Conservation (phyloP, 108 stramenopile genomes). For the Nitzschia sp. region DNA sequence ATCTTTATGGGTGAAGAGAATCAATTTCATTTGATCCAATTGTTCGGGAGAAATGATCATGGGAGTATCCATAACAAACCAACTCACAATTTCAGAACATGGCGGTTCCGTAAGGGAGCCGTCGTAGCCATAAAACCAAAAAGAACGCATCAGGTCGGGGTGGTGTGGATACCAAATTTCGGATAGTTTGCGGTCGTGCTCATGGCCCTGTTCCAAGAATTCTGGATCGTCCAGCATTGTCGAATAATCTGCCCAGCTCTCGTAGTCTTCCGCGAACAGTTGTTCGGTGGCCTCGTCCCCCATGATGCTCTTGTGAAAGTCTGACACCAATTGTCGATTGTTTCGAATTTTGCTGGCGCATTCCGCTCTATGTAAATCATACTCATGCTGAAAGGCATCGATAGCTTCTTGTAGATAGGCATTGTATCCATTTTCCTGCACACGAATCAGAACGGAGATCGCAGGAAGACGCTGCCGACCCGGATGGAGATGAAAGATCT, state of each 20-base stretch:
- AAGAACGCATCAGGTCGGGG: conserved; percentile 46
- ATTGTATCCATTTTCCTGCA: conserved; percentile 31
- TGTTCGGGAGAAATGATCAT: conserved; percentile 60
- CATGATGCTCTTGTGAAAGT: conserved; percentile 10
- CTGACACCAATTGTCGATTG: conserved; percentile 26
- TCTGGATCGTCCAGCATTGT: conserved; percentile 22
- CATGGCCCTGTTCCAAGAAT: not conserved
- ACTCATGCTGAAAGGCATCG: conserved; percentile 59
- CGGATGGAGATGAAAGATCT: conserved; percentile 67
- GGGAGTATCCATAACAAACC: conserved; percentile 75
- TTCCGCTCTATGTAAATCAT: conserved; percentile 36
- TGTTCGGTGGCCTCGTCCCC: conserved; percentile 6
- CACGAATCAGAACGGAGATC: conserved; percentile 36
- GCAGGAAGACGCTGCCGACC: conserved; percentile 35
- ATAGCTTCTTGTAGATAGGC: conserved; percentile 39
- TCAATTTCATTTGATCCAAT: conserved; percentile 63
- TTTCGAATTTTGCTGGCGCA: conserved; percentile 19
- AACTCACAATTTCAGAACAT: conserved; percentile 74
- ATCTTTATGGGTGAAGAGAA: conserved; percentile 74
- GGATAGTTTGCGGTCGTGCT: conserved; percentile 21
- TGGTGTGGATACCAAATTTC: conserved; percentile 68
- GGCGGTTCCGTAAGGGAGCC: conserved; percentile 87
- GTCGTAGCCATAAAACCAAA: conserved; percentile 75
- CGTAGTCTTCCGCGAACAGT: not conserved
- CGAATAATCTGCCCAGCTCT: conserved; percentile 16